Base-by-base conservation (phyloP, 1,139 yeast genomes). In the Wickerhamomyces sp. region DNA sequence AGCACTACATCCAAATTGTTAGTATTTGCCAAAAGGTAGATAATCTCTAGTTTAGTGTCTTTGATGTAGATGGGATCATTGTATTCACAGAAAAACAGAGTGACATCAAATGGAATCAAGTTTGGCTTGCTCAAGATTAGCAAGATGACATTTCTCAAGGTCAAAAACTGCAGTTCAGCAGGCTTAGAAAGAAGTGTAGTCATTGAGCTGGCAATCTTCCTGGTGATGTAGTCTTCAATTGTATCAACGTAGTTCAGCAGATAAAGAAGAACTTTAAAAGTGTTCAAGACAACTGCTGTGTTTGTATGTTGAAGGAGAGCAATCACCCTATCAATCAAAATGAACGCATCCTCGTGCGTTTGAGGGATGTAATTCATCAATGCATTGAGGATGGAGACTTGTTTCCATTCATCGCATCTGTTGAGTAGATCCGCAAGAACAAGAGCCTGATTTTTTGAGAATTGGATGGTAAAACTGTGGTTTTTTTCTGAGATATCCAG, bases 11-110 rank as follows among this genome's bases (percentile, higher is more conserved):
- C 70, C 40, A 85, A 73, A 53, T 86, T 89, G 3, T 62, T 54
- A 46, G 79, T 83, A 54, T 79, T 76, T 1, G 97, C 95, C 41
- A 91, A 67, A 34, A 89, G 68, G 58, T 86, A 89, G 30, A 91
- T 80, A 46, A 93, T 85, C 60, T 91, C 98, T 40, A 93, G 71
- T 59, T 93, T 91, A 10, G 97, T 87, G 56, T 90, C 94, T 63
- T 90, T 89, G 59, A 93, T 84, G 61, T 86, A 93, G 26, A 87
- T 81, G 0, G 95, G 94, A 62, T 91, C 97, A 59, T 85, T 84
- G 57, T 79, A 87, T 51, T 81, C 81, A 64, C 94, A 84, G 63
- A 88, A 89, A 62, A 91, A 88, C 67, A 81, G 78, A 47, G 81
- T 79, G 29, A 84, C 89, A 53, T 85, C 94, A 45, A 88, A 70